Conservation (phyloP, 1,284 basidiomycete species). For the Boletellus deceptivus region DNA sequence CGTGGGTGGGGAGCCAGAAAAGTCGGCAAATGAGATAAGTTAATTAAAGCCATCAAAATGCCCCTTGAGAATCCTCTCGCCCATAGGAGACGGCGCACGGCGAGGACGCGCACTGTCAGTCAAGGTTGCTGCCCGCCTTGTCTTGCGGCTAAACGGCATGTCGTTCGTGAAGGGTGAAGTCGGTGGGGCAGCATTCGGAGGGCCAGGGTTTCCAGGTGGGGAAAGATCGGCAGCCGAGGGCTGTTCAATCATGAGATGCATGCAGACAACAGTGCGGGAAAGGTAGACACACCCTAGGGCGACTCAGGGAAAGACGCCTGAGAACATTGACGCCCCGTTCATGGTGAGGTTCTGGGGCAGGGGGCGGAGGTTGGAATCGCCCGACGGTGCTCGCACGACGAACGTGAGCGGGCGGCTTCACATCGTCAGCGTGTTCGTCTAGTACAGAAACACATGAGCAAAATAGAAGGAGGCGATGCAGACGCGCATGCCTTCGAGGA, state of each 20-base stretch:
- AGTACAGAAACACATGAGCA: not conserved
- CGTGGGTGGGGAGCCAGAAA: not conserved
- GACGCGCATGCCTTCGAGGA: constrained; percentile 55
- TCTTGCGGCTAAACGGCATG: constrained; percentile 35
- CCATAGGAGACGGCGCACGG: constrained; percentile 80
- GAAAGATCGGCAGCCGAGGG: constrained; percentile 13
- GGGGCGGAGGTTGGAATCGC: constrained; percentile 45
- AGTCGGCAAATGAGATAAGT: constrained; percentile 5
- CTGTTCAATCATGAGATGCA: constrained; percentile 2
- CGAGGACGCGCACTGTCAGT: constrained; percentile 46
- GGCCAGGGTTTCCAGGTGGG: constrained; percentile 32
- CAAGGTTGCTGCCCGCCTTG: constrained; percentile 61
- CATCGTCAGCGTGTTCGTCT: constrained; percentile 43
- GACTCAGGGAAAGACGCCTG: constrained; percentile 66
- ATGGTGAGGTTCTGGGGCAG: constrained; percentile 44
- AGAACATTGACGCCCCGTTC: constrained; percentile 68
- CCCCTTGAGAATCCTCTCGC: constrained; percentile 77
- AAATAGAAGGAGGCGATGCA: not conserved
- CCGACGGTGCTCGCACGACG: constrained; percentile 50
- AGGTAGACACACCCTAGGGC: constrained; percentile 50
- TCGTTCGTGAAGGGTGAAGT: constrained; percentile 13
- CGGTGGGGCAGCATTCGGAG: constrained; percentile 42
- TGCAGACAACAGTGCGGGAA: too few relatives aligned
- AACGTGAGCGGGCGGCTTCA: constrained; percentile 44
- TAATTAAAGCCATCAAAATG: constrained; percentile 81